Base-by-base conservation (phyloP, 208 protist species). In the Leptomonas pyrrhocoris region DNA sequence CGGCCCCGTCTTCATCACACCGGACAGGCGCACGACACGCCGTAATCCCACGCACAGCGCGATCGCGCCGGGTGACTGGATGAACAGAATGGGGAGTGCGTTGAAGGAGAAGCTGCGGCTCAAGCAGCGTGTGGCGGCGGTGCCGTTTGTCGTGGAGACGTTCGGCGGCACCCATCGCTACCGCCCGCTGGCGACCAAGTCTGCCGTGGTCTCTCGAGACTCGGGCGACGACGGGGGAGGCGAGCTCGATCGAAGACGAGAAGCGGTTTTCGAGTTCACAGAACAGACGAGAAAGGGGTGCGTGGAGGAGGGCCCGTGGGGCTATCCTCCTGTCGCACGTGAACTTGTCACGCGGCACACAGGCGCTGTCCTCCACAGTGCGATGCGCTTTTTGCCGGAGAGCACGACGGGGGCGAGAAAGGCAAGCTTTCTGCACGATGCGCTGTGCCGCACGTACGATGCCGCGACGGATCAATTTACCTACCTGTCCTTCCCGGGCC, bases 321-420 rank as follows among this genome's bases (percentile, higher is more conserved):
- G 23, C 25, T 55, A 70, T 36, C 62, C 71, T 1, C 13, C 15
- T 2, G 62, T 25, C 1, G 61, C 62, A 0, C 55, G 65, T 16
- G 71, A 76, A 34, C 28, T 76, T 9, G 62, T 69, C 19, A 63
- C 62, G 4, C 71, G 61, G 34, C 71, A 64, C 38, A 76, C 71
- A 6, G 62, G 53, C 38, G 36, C 15, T 12, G 21, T 59, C 7
- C 25, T 69, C 15, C 55, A 38, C 15, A 43, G 15, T 1, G 43
- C 46, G 11, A 27, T 76, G 62, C 43, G 55, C n/a, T 25, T 34
- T 13, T 2, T 2, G 13, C 53, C 55, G 16, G 62, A 64, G 42
- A n/a, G 19, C 19, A 64, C 45, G 8, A 2, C 30, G 13, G 60
- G 61, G 0, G 51, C 23, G 13, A 53, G 49, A 27, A 64, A 57